Base-by-base conservation (phyloP, 129 eudicot genomes). In the Helichrysum umbraculigerum region DNA sequence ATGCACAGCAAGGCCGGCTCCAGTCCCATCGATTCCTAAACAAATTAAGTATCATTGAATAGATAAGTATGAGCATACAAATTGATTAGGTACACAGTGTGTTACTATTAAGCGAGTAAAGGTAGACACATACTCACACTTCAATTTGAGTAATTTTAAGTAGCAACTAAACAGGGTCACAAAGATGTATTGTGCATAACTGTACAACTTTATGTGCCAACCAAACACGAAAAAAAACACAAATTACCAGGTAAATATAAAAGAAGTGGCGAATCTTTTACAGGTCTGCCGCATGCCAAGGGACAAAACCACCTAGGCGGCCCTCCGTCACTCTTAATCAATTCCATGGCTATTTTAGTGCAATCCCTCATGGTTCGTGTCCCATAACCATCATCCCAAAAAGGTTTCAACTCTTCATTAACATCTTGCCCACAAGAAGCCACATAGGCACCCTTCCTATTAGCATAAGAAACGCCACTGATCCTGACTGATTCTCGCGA, bases 281-380 rank as follows among this genome's bases (percentile, higher is more conserved):
- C 11, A 57, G 96, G 97, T 35, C 80, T 78, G 61, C 92, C 92
- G 66, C 91, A 87, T 1, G 87, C 78, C 14, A 91, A 22, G 0
- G 98, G 98, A 72, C 88, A 87, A 85, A 91, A 88, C 98, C 98
- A 94, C 78, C 98, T 79, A 6, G 93, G 88, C 4, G 98, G 97
- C 35, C 98, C 98, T 29, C 96, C 97, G 64, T 88, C 97, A 6
- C 89, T 85, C 79, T 80, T 91, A 34, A 81, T 80, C 16, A 91
- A 66, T 17, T 87, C 92, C 29, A 57, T 64, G 3, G 83, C 83
- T 28, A 57, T 71, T 66, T 88, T 88, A 71, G 80, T 81, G 75
- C 89, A 91, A 69, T 91, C 95, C 78, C 85, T 86, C 77, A 91
- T 87, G 61, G 80, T 86, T 60, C 59, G 76, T 68, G 71, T 76